Base-by-base conservation (phyloP, 192 early-diverging fungal species). In the Phlyctochytrium arcticum region DNA sequence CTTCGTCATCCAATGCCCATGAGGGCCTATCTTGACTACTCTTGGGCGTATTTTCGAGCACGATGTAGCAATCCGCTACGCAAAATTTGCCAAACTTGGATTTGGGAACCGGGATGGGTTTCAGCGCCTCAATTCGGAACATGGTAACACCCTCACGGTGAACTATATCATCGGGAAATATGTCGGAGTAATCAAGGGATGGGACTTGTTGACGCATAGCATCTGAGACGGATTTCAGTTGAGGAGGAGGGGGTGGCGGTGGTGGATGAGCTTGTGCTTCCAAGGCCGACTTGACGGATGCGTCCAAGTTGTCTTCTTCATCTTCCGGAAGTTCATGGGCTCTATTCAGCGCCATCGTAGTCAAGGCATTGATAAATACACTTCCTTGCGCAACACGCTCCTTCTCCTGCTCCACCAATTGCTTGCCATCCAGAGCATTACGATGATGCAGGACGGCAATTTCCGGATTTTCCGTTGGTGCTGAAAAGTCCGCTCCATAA, bases 11-110 rank as follows among this genome's bases (percentile, higher is more conserved):
- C 26, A 53, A 19, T 12, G 29, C n/a, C 27, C 26, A 17, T 26
- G 26, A 15, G 29, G 46, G 9, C 23, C 27, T 23, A 42, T 54
- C 27, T 39, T 58, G 33, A n/a, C n/a, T n/a, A n/a, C n/a, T n/a
- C 5, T 64, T 31, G 5, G 49, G 21, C 12, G 54, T 21, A 5
- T 46, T 49, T 8, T 60, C 36, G 5, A 82, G 48, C 6, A 82
- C 42, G 49, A 82, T 74, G 51, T 82, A 82, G 48, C 71, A 71
- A 60, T 82, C 80, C 9, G 69, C 76, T 15, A 79, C 55, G 51
- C 76, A 82, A 46, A 82, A 82, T 10, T 31, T 36, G 6, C 80
- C 80, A 31, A 60, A 27, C 21, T 47, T 4, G 24, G 21, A 21
- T 3, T 31, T n/a, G 31, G 36, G 23, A 9, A 72, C 5, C 6